Base-by-base conservation (phyloP, 2,329 filamentous ascomycete genomes). In the Sclerotinia minor region DNA sequence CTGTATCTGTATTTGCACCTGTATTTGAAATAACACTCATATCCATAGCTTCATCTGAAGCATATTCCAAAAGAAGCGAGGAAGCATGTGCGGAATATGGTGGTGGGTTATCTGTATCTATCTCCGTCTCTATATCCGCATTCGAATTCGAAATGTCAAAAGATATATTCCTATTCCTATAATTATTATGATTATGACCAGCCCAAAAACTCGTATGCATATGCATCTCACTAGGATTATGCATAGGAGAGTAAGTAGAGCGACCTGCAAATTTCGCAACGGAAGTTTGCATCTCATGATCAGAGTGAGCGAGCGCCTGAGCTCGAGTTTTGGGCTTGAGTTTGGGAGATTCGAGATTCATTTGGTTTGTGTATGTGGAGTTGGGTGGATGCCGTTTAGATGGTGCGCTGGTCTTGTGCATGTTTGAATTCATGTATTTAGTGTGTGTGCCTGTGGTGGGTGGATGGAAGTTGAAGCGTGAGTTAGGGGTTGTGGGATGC, bases 41-140 rank as follows among this genome's bases (percentile, higher is more conserved):
- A 6, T 1, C 1, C 2, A 6, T 5, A 26, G 24, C 21, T 4
- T 21, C 3, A 6, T 15, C 5, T 6, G 21, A 1, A 9, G 5
- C 13, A 5, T 21, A 8, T 1, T 13, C 13, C 0, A 45, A 3
- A 1, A 38, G 9, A 15, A 38, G 3, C 0, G 35, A 44, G 3
- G n/a, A 1, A 1, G 35, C 11, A 7, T 19, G 19, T 3, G 54
- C n/a, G 2, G 38, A 19, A 24, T 58, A 58, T 0, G 54, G 54
- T 5, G 54, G 35, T 4, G 21, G 54, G 26, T 24, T 11, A 44
- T n/a, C 21, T 15, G 6, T 9, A 13, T 21, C 6, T 9, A 6
- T 3, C 3, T 41, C 38, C 5, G 38, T 11, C 9, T 55, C 21
- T 17, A 4, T 5, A 17, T 41, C 38, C 4, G 13, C 13, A 19